phyloP scores from a whole-genome alignment of 441 rosid genomes.

The Euphorbia corollata region DNA sequence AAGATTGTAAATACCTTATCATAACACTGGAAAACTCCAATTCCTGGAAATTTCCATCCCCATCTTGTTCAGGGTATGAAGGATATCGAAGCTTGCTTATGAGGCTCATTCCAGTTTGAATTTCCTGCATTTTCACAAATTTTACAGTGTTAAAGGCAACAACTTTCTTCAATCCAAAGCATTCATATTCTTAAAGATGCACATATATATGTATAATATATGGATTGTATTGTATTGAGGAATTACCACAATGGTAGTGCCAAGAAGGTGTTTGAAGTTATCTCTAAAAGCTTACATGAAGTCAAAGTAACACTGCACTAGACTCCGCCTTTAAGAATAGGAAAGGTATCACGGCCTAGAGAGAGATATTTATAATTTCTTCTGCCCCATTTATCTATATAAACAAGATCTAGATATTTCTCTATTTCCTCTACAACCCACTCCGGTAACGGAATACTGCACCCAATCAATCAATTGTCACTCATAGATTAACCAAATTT shows the following conservation, averaged over 20 bases:
- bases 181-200: not conserved
- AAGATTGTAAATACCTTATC: conserved; percentile 45
- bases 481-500: not conserved
- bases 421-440: conserved; percentile 77
- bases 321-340: conserved; percentile 72
- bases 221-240: not conserved
- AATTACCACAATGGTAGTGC: conserved; percentile 79
- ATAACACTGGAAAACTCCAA: conserved; percentile 90
- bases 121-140: conserved; percentile 50
- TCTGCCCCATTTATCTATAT: conserved; percentile 94
- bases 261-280: conserved; percentile 66
- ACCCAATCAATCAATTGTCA: not conserved
- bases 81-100: conserved; percentile 92
- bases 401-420: conserved; percentile 60
- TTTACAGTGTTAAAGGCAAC: not conserved
- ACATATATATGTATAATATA: not conserved
- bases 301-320: conserved; percentile 82
- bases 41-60: conserved; percentile 92
- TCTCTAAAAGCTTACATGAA: conserved; percentile 86
- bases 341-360: conserved; percentile 76
- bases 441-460: conserved; percentile 74
- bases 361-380: conserved; percentile 77
- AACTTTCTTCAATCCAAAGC: not conserved
- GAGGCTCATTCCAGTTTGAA: conserved; percentile 97
- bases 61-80: conserved; percentile 74